Evolutionary conservation across 2,329 filamentous ascomycete genomes (phyloP), one percentile per base, ranked within the genome.

Genomic region (Balansia obtecta): DNA sequence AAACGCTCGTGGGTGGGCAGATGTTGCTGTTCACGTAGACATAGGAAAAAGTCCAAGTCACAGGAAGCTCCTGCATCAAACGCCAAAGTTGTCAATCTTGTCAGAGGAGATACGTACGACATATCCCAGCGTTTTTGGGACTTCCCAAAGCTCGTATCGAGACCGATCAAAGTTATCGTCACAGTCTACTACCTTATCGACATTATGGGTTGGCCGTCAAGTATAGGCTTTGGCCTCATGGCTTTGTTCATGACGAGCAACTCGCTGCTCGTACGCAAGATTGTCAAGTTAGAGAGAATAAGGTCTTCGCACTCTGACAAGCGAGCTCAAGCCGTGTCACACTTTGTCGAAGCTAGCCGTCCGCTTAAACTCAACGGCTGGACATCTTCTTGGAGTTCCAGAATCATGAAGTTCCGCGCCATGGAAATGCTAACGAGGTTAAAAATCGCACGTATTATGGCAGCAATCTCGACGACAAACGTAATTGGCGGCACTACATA

Each of bases 41-140:
- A 50, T 10, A 59, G 49, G 1, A 9, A n/a, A 5, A 20, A 30
- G 1, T 3, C 50, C 1, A 42, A 41, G 2, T 27, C 47, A 0
- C 50, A 80, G 3, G 66, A 63, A 40, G 61, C 60, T 50, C 78
- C 85, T 2, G 88, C 89, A 0, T 88, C 86, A 0, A 91, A 90
- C 67, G 89, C 89, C 8, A 95, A 95, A 61, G 93, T 95, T 48
- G 76, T 95, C 53, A 95, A 95, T 58, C 68, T 95, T 2, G 86
- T 95, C 72, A 82, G 88, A 46, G 82, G 77, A 52, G 87, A 93
- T 62, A 86, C 85, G 0, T 93, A 91, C 60, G 85, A 90, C 61
- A 80, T 91, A 39, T 79, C 87, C 2, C 87, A 91, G 60, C 71
- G 86, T 42, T 93, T 95, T 58, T 95, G 89, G 89, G 89, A 95